Conservation (phyloP, 306 rosid species). For the Trifolium pratense region DNA sequence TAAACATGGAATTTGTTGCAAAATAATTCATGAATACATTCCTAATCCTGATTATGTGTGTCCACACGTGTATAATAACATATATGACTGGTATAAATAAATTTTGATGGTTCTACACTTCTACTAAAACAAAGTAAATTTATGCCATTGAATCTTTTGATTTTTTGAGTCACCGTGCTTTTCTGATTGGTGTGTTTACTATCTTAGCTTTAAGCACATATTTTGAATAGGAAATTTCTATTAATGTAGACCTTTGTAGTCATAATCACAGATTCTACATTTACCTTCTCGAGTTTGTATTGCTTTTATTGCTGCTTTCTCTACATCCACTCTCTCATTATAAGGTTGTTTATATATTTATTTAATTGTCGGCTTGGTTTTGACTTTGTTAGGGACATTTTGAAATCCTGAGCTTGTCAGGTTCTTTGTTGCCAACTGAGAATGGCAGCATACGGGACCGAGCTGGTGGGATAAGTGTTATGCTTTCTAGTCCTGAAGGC, state of each 20-base stretch:
- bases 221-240: too few species aligned
- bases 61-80: not conserved
- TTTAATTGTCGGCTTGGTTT: constrained; percentile 29
- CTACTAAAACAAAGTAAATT: not conserved
- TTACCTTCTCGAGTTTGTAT: not conserved
- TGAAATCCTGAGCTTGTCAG: constrained; percentile 83
- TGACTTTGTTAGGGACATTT: constrained; percentile 75
- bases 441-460: constrained; percentile 62
- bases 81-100: too few species aligned
- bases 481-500: constrained; percentile 89
- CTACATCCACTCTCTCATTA: not conserved
- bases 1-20: not conserved
- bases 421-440: constrained; percentile 75
- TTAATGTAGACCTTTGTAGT: not conserved
- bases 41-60: not conserved
- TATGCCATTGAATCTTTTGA: not conserved
- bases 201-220: too few species aligned
- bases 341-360: constrained; percentile 7
- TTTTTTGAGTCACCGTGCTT: not conserved
- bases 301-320: not conserved
- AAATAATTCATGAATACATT: too few species aligned
- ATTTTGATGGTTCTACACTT: not conserved
- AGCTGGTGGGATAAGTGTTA: constrained; percentile 74
- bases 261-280: not conserved
- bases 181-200: not conserved